A percentile compares a stretch with the other conserved stretches of the same genome.
These are phyloP conservation scores for Penicillium sp. DNA, from an alignment of 2,329 filamentous ascomycete genomes.

Conservation along the genomic window DNA sequence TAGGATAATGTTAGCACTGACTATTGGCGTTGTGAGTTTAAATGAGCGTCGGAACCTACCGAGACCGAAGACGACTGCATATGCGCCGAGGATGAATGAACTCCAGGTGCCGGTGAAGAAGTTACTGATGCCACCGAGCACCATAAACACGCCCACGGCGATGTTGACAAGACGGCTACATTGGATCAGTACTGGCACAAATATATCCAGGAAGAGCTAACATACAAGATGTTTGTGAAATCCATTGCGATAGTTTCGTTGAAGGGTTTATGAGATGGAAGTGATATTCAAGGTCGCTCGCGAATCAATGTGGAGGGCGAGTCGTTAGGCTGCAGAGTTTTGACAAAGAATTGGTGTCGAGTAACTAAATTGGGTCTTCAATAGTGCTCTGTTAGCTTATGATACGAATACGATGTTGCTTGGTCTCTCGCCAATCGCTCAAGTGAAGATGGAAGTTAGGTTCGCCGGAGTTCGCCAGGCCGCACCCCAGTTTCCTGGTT, in stretches of 20 bases:
- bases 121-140: conserved; percentile 69
- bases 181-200: conserved; percentile 14
- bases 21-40: conserved; percentile 12
- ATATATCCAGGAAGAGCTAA: not conserved
- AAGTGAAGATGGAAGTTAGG: not conserved
- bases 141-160: conserved; percentile 79
- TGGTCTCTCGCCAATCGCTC: not conserved
- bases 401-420: not conserved
- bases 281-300: conserved; percentile 12
- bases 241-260: conserved; percentile 63
- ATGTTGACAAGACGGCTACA: conserved; percentile 91
- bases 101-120: conserved; percentile 51
- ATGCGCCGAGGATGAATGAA: conserved; percentile 75
- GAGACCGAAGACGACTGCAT: conserved; percentile 88
- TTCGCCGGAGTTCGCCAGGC: not conserved
- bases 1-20: conserved; percentile 35
- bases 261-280: not conserved
- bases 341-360: not conserved
- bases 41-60: conserved; percentile 53
- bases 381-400: not conserved
- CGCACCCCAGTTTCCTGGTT: not conserved
- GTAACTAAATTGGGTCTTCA: not conserved
- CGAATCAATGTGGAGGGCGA: not conserved
- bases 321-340: conserved; percentile 10
- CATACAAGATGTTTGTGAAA: conserved; percentile 68